phyloP scores from a whole-genome alignment of 2,329 filamentous ascomycete genomes.

The Verticillium zaregamsianum region DNA sequence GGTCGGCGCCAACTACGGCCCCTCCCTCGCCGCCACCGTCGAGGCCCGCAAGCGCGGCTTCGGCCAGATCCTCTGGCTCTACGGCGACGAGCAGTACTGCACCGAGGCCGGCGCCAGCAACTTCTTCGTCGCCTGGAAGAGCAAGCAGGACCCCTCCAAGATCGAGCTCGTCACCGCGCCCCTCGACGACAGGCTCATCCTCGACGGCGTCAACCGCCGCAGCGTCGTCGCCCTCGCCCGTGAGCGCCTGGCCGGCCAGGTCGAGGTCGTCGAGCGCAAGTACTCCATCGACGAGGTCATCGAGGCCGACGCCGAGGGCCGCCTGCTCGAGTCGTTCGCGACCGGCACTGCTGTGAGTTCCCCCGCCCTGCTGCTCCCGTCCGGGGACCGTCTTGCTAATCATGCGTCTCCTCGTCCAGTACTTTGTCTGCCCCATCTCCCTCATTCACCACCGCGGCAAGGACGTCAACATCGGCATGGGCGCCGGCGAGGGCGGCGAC shows the following conservation, averaged over 20 bases:
- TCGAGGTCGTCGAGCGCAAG: constrained; percentile 74
- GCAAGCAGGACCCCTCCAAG: constrained; percentile 49
- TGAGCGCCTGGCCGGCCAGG: constrained; percentile 52
- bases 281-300: constrained; percentile 78
- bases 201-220: constrained; percentile 83
- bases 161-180: constrained; percentile 78
- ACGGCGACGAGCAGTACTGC: constrained; percentile 70
- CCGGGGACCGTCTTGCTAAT: constrained; percentile 13
- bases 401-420: constrained; percentile 37
- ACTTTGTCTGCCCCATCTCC: constrained; percentile 66
- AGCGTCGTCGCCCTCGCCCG: constrained; percentile 72
- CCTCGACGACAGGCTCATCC: constrained; percentile 75
- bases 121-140: constrained; percentile 81
- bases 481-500: constrained; percentile 45
- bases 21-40: constrained; percentile 70
- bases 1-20: constrained; percentile 91
- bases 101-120: constrained; percentile 92
- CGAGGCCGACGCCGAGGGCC: constrained; percentile 68
- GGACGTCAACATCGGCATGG: constrained; percentile 60
- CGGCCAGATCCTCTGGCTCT: constrained; percentile 92
- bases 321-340: constrained; percentile 80
- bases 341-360: constrained; percentile 74
- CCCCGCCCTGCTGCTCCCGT: neutral
- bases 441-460: constrained; percentile 63
- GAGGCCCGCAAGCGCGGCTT: constrained; percentile 72